Conservation (phyloP, 164 flowering plant genomes). For the Chimonanthus salicifolius region DNA sequence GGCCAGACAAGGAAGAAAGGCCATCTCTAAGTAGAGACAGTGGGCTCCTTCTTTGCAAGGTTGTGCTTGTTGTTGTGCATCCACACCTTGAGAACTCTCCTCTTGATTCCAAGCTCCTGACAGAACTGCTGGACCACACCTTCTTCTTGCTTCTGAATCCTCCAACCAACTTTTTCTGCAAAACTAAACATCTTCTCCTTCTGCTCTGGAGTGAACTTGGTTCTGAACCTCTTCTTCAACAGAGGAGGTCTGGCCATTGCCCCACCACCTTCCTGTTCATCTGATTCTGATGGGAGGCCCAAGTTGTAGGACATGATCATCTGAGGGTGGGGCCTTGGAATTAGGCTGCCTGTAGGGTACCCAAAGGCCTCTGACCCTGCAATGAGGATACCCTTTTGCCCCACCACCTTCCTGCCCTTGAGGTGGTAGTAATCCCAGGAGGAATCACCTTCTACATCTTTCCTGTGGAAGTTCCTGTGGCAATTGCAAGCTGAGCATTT, state of each 20-base stretch:
- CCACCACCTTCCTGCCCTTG: conserved; percentile 42
- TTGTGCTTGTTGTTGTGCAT: conserved; percentile 94
- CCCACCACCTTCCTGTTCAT: conserved; percentile 43
- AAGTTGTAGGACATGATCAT: conserved; percentile 56
- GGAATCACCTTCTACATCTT: conserved; percentile 46
- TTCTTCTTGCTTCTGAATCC: conserved; percentile 84
- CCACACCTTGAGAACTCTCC: conserved; percentile 93
- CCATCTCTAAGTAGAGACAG: conserved; percentile 5
- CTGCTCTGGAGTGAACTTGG: conserved; percentile 78
- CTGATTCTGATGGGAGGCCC: conserved; percentile 49
- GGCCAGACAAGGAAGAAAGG: not conserved
- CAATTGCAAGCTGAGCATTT: conserved; percentile 86
- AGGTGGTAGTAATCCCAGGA: conserved; percentile 28
- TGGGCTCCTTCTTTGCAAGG: conserved; percentile 50
- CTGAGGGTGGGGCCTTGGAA: conserved; percentile 31
- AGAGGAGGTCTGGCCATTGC: conserved; percentile 21
- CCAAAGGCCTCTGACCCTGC: conserved; percentile 35
- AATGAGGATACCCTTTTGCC: conserved; percentile 28
- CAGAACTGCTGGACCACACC: conserved; percentile 75
- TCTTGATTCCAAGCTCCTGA: conserved; percentile 78
- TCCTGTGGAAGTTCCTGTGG: conserved; percentile 91
- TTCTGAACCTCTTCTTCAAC: conserved; percentile 71
- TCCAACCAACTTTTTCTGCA: conserved; percentile 91
- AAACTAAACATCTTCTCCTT: conserved; percentile 82
- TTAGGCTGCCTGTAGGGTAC: conserved; percentile 34